Percentiles rank a stretch among this genome's conserved stretches.
Evolutionary conservation across 2,329 filamentous ascomycete species (phyloP).

Genomic region (Fusarium hainanense): DNA sequence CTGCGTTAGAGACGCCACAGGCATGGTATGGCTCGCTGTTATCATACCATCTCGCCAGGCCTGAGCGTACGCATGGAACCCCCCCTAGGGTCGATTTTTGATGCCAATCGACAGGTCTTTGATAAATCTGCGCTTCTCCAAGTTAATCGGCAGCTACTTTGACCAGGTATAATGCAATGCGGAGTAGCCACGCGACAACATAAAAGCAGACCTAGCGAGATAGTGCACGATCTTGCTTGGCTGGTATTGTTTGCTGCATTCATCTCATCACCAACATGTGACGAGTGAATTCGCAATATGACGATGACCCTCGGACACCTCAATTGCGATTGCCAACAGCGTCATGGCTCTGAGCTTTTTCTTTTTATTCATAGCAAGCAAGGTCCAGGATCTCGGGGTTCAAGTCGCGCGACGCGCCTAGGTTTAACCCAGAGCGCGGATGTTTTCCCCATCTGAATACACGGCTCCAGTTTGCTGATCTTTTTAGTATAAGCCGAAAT

Average conservation of each 20-base stretch:
- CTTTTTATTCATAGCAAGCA: constrained; percentile 20
- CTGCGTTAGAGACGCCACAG: constrained; percentile 13
- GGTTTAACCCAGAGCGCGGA: constrained; percentile 19
- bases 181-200: constrained; percentile 7
- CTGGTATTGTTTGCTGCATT: constrained; percentile 18
- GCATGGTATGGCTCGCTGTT: constrained; percentile 4
- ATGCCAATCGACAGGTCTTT: background rate
- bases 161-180: background rate
- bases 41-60: constrained; percentile 10
- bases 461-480: constrained; percentile 3
- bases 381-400: constrained; percentile 33
- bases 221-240: constrained; percentile 7
- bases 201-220: background rate
- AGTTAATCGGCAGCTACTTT: background rate
- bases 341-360: constrained; percentile 1
- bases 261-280: constrained; percentile 19
- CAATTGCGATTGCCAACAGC: constrained; percentile 19
- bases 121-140: background rate
- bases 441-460: constrained; percentile 23
- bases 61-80: constrained; percentile 21
- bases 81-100: background rate
- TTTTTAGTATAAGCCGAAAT: constrained; percentile 33
- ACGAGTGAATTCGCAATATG: constrained; percentile 9
- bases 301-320: constrained; percentile 4
- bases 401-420: constrained; percentile 24